Evolutionary conservation across 176 grass and related monocot genomes (phyloP), one percentile per base, ranked within the genome.

Genomic region (Pontederia paniculata): DNA sequence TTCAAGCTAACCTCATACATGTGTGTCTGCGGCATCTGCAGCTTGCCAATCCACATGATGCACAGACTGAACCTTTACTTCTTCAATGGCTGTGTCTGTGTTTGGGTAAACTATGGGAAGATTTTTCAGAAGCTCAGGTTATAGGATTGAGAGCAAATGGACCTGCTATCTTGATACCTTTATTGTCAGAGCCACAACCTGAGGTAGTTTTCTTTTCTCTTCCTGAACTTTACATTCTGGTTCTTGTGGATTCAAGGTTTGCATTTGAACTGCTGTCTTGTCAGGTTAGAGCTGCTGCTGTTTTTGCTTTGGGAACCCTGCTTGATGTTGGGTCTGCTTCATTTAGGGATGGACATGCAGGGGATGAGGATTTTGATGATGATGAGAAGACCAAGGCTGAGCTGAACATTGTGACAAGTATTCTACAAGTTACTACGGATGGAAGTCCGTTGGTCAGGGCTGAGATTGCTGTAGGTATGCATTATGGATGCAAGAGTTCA

Each of bases 41-140:
- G 68, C 73, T 74, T 53, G 74, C 81, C 15, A 83, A 67, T 70
- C 67, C 86, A 44, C 65, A 76, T 77, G 73, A 84, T 72, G 65
- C 71, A 58, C 77, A 86, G 55, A 72, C 80, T 41, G 86, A 98
- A 55, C 86, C 93, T 63, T 78, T 98, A 63, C 93, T 98, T 73
- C 71, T 91, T 52, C 93, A 98, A 67, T 98, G 93, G 93, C 93
- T 98, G 70, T 98, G 93, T 71, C 68, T 98, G 57, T 98, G 93
- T 61, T 75, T 98, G 16, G 93, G 93, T 51, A 98, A 98, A 79
- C 72, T 98, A 9, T 98, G 93, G 93, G 93, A 98, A 69, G 93
- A 98, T 83, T 98, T 82, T 52, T 80, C 77, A 17, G 83, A 98
- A 64, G 80, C 78, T 51, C 93, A 88, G 58, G 42, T 98, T 55